Percentiles rank a stretch among this genome's conserved stretches.
phyloP scores from a whole-genome alignment of 2,329 filamentous ascomycete genomes.

The Fusarium sp. region DNA sequence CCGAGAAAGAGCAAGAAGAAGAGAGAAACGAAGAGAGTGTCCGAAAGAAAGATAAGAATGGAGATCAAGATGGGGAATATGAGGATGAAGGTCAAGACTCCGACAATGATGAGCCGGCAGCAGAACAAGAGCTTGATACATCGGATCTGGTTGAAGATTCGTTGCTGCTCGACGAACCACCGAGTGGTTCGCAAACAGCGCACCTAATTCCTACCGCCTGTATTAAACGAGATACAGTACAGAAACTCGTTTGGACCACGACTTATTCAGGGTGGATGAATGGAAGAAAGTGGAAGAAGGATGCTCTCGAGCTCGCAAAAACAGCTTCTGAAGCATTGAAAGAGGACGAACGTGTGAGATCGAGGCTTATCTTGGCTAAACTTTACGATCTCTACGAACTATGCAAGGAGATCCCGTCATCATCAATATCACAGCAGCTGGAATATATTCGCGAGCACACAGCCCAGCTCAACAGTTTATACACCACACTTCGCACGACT shows the following conservation, averaged over 20 bases:
- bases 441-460: constrained; percentile 20
- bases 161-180: constrained; percentile 28
- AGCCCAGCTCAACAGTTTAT: neutral
- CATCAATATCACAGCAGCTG: constrained; percentile 19
- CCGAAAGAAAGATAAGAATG: neutral
- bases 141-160: constrained; percentile 24
- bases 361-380: constrained; percentile 18
- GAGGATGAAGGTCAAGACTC: neutral
- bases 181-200: neutral
- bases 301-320: neutral
- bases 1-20: neutral
- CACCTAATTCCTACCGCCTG: neutral
- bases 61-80: neutral
- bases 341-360: neutral
- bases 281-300: constrained; percentile 20
- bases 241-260: constrained; percentile 13
- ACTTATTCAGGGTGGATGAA: constrained; percentile 22
- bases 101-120: neutral
- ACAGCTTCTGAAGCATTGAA: neutral
- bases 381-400: constrained; percentile 23
- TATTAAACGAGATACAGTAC: constrained; percentile 11
- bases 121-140: neutral
- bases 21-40: neutral
- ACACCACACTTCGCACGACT: constrained; percentile 11
- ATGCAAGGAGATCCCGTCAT: constrained; percentile 25